A percentile compares a stretch with the other conserved stretches of the same genome.
phyloP scores from a whole-genome alignment of 495 filamentous ascomycete species.

The Xylaria cubensis region DNA sequence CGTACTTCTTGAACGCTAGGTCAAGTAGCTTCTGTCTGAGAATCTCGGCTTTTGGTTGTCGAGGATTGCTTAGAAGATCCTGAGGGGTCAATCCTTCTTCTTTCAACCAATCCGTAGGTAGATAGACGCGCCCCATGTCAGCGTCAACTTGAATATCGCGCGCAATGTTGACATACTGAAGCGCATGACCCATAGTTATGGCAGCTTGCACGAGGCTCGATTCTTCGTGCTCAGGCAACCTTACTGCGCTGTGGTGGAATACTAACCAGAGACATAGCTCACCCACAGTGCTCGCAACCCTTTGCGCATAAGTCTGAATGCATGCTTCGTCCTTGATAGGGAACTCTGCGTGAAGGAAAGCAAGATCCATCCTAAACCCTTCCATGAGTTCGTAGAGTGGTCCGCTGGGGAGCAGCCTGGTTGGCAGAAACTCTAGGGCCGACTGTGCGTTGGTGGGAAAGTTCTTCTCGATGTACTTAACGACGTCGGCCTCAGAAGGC shows the following conservation, averaged over 20 bases:
- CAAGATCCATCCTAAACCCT: conserved; percentile 68
- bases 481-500: conserved; percentile 25
- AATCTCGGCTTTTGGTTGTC: conserved; percentile 45
- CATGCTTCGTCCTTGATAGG: conserved; percentile 63
- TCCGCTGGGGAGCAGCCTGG: conserved; percentile 52
- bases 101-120: conserved; percentile 66
- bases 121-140: conserved; percentile 64
- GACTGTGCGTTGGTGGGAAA: conserved; percentile 58
- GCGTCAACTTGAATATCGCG: conserved; percentile 71
- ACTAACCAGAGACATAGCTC: conserved; percentile 68
- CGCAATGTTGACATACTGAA: conserved; percentile 76
- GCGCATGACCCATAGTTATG: conserved; percentile 67
- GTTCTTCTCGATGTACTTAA: conserved; percentile 44
- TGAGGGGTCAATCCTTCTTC: conserved; percentile 58
- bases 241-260: conserved; percentile 55
- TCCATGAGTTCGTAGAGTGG: conserved; percentile 65
- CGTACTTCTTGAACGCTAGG: conserved; percentile 62
- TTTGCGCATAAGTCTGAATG: conserved; percentile 61
- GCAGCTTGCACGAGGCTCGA: conserved; percentile 53
- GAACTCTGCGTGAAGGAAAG: conserved; percentile 51
- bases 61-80: conserved; percentile 57
- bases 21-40: conserved; percentile 61
- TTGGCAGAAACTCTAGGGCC: conserved; percentile 61
- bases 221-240: conserved; percentile 33
- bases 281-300: conserved; percentile 73